Percentiles rank a stretch among this genome's conserved stretches.
These are phyloP conservation scores for Tolypocladium amazonense DNA, from an alignment of 2,329 filamentous ascomycete species.

Conservation along the genomic window DNA sequence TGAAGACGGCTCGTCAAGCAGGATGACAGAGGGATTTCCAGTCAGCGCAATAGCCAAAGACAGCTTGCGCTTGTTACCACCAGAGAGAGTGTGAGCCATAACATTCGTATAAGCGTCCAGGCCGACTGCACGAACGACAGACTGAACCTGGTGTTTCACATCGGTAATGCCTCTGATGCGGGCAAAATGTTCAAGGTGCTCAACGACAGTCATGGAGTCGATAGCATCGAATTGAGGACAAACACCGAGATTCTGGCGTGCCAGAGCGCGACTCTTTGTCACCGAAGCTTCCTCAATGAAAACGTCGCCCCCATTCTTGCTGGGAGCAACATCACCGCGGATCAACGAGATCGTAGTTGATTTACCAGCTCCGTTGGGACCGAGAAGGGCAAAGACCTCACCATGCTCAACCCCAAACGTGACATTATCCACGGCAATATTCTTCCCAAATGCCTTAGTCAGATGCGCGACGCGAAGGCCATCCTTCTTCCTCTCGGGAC, in stretches of 20 bases:
- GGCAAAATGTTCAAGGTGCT: slow-evolving; percentile 84
- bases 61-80: slow-evolving; percentile 90
- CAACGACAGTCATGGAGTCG: slow-evolving; percentile 79
- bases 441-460: slow-evolving; percentile 67
- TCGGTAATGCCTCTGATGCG: slow-evolving; percentile 68
- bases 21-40: slow-evolving; percentile 77
- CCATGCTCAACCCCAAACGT: slow-evolving; percentile 74
- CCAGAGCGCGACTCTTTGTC: slow-evolving; percentile 55
- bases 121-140: slow-evolving; percentile 73
- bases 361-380: slow-evolving; percentile 87
- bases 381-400: slow-evolving; percentile 81
- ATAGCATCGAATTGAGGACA: slow-evolving; percentile 84
- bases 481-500: slow-evolving; percentile 29
- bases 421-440: slow-evolving; percentile 77
- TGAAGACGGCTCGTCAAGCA: slow-evolving; percentile 81
- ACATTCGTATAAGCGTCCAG: slow-evolving; percentile 59
- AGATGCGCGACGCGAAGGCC: slow-evolving; percentile 72
- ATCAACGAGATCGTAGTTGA: slow-evolving; percentile 83
- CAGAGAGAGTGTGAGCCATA: slow-evolving; percentile 71
- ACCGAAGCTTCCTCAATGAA: slow-evolving; percentile 72
- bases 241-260: slow-evolving; percentile 70
- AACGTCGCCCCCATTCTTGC: slow-evolving; percentile 60
- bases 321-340: slow-evolving; percentile 72
- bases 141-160: slow-evolving; percentile 64
- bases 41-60: slow-evolving; percentile 86